phyloP scores from a whole-genome alignment of 805 yeast species.

The Yamadazyma laniorum region DNA sequence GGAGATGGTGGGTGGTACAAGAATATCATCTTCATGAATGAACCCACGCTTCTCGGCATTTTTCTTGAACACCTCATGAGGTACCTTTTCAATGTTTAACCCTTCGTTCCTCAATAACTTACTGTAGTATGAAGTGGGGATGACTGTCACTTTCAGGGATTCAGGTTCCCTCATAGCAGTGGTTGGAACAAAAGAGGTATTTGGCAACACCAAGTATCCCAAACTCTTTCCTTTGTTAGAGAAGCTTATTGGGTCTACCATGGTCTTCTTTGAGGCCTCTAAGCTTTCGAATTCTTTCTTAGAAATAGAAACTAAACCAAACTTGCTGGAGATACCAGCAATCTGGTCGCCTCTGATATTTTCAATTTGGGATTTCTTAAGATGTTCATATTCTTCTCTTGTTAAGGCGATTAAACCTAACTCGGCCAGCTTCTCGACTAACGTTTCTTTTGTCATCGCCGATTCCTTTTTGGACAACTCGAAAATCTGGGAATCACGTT shows the following conservation, averaged over 20 bases:
- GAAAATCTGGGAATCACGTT: conserved; percentile 29
- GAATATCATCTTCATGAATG: conserved; percentile 23
- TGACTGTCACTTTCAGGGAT: conserved; percentile 53
- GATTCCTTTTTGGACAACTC: conserved; percentile 10
- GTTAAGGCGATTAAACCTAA: conserved; percentile 32
- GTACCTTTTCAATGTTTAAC: conserved; percentile 43
- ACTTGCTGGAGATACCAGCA: conserved; percentile 34
- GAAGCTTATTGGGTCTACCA: conserved; percentile 25
- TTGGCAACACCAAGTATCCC: conserved; percentile 58
- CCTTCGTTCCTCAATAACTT: conserved; percentile 49
- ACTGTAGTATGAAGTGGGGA: conserved; percentile 64
- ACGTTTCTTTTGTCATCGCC: conserved; percentile 21
- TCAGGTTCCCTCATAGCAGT: conserved; percentile 57
- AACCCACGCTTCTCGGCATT: conserved; percentile 53
- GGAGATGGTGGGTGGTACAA: conserved; percentile 18
- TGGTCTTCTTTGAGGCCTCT: conserved; percentile 10
- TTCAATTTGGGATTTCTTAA: conserved; percentile 19
- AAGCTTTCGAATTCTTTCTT: conserved; percentile 13
- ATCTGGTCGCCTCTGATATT: conserved; percentile 15
- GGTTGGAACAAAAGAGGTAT: conserved; percentile 59
- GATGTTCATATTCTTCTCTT: conserved; percentile 26
- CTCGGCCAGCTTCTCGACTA: conserved; percentile 25
- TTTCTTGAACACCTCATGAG: conserved; percentile 43
- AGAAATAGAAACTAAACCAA: conserved; percentile 29
- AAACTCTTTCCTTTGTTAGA: conserved; percentile 39